phyloP scores from a whole-genome alignment of 2,329 filamentous ascomycete genomes.

The Colletotrichum sp. region DNA sequence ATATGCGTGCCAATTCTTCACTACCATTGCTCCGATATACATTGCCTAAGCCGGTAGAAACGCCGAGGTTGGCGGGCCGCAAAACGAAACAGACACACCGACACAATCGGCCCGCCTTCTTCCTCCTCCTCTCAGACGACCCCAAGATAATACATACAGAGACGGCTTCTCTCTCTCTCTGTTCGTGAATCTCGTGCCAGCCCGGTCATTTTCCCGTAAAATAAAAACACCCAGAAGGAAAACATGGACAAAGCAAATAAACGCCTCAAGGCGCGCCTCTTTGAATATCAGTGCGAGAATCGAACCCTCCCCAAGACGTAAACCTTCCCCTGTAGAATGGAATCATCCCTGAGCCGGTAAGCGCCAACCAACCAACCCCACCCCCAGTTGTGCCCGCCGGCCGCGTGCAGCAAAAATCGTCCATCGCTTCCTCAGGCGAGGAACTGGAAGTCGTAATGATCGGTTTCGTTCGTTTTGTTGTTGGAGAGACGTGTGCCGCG shows the following conservation, averaged over 20 bases:
- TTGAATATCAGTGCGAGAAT: conserved; percentile 1
- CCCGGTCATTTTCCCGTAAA: conserved; percentile 16
- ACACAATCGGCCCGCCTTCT: background rate
- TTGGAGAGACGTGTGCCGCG: background rate
- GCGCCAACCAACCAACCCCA: background rate
- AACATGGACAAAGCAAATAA: conserved; percentile 15
- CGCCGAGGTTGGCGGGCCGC: background rate
- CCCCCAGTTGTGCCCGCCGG: background rate
- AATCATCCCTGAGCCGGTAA: conserved; percentile 6
- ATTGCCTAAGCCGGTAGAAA: background rate
- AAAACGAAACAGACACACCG: background rate
- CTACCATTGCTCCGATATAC: conserved; percentile 16
- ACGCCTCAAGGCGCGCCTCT: conserved; percentile 12
- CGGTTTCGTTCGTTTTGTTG: conserved; percentile 11
- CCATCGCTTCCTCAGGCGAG: background rate
- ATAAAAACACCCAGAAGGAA: background rate
- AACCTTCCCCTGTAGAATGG: background rate
- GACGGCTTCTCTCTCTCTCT: conserved; percentile 4
- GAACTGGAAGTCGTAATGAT: background rate
- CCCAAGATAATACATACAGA: conserved; percentile 19
- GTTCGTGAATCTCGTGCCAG: conserved; percentile 14
- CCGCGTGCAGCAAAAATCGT: background rate
- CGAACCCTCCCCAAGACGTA: background rate
- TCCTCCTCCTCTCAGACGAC: background rate
- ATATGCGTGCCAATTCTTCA: conserved; percentile 14